Evolutionary conservation across 108 stramenopile genomes (phyloP).

Genomic region (Nitzschia sp.): DNA sequence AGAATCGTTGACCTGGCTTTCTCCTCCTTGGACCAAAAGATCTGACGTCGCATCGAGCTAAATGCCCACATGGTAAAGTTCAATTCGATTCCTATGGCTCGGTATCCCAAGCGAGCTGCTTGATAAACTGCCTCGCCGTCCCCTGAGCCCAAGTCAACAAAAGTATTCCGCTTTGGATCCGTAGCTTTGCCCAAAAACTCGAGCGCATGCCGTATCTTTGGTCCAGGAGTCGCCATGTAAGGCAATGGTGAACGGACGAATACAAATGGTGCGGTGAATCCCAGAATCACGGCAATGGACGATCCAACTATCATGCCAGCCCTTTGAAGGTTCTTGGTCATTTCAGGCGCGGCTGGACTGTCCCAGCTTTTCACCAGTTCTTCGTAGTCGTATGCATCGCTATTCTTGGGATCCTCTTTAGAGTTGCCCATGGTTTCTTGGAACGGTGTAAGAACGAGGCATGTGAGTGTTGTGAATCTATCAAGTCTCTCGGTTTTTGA

Average conservation of each 20-base stretch:
- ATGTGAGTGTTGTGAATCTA: neutral
- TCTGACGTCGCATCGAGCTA: constrained; percentile 54
- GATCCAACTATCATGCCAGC: constrained; percentile 27
- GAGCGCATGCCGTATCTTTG: constrained; percentile 65
- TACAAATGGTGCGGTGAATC: constrained; percentile 68
- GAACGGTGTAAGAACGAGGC: neutral
- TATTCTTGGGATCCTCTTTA: neutral
- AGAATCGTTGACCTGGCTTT: constrained; percentile 39
- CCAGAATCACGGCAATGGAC: constrained; percentile 52
- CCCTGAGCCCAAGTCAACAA: constrained; percentile 75
- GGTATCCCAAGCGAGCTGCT: constrained; percentile 48
- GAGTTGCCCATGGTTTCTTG: neutral
- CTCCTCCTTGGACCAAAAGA: constrained; percentile 39
- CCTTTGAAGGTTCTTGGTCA: constrained; percentile 4
- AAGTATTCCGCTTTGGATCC: constrained; percentile 28
- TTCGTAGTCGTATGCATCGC: constrained; percentile 5
- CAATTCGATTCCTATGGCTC: constrained; percentile 70
- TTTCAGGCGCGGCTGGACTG: neutral
- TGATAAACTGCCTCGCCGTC: constrained; percentile 76
- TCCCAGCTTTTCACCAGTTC: constrained; percentile 15
- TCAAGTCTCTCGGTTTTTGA: neutral
- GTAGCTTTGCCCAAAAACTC: constrained; percentile 29
- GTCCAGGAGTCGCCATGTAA: constrained; percentile 81
- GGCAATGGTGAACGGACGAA: constrained; percentile 55
- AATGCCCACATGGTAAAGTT: constrained; percentile 72